phyloP scores from a whole-genome alignment of 371 early-diverging fungal species.

The Haplosporangium sp. region DNA sequence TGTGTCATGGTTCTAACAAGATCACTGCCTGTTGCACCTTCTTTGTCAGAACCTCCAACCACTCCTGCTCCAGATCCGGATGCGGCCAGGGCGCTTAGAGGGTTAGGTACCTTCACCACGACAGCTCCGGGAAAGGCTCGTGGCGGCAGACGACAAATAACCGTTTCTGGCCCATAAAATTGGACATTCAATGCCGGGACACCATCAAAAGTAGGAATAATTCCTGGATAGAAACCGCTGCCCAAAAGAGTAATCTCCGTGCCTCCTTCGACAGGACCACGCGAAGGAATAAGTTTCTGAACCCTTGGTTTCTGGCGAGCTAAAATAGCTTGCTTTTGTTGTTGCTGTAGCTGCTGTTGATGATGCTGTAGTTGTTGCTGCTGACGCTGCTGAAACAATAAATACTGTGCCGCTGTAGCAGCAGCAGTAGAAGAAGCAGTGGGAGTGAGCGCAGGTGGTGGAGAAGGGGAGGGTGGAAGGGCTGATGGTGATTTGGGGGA shows the following conservation, averaged over 20 bases:
- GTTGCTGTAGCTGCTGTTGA: slow-evolving; percentile 51
- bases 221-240: slow-evolving; percentile 74
- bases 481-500: slow-evolving; percentile 8
- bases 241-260: slow-evolving; percentile 82
- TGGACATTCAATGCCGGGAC: slow-evolving; percentile 73
- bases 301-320: slow-evolving; percentile 56
- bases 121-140: slow-evolving; percentile 78
- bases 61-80: slow-evolving; percentile 3
- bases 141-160: slow-evolving; percentile 86
- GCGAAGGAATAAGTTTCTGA: slow-evolving; percentile 74
- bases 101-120: slow-evolving; percentile 63
- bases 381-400: slow-evolving; percentile 39
- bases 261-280: slow-evolving; percentile 87
- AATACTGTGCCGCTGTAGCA: slow-evolving; percentile 37
- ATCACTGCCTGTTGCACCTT: slow-evolving; percentile 27
- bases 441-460: slow-evolving; percentile 16
- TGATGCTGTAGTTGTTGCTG: slow-evolving; percentile 43
- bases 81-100: slow-evolving; percentile 57
- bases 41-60: slow-evolving; percentile 4
- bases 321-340: slow-evolving; percentile 52
- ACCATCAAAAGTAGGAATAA: slow-evolving; percentile 83
- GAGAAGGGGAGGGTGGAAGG: slow-evolving; percentile 21
- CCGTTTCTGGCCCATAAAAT: slow-evolving; percentile 76
- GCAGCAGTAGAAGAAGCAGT: slow-evolving; percentile 19
- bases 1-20: slow-evolving; percentile 52